Evolutionary conservation across 164 flowering plant species (phyloP).

Genomic region (Kalanchoe fedtschenkoi): DNA sequence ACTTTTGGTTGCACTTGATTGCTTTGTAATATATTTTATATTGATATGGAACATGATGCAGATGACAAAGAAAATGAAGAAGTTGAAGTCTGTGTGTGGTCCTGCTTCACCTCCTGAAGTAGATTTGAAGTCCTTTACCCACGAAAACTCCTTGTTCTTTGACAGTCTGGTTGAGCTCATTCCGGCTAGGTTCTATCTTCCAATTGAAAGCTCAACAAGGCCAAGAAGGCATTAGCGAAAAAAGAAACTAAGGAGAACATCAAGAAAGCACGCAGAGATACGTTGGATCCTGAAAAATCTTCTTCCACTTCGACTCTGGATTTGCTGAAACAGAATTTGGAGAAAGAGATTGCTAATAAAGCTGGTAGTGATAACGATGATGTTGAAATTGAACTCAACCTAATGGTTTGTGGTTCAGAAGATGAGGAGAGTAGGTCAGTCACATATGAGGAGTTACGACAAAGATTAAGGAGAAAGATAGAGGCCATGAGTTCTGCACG

Average conservation of each 20-base stretch:
- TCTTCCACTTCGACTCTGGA: slow-evolving; percentile 49
- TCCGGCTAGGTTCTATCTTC: slow-evolving; percentile 61
- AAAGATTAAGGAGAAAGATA: slow-evolving; percentile 33
- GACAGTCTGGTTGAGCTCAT: slow-evolving; percentile 57
- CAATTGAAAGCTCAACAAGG: slow-evolving; percentile 58
- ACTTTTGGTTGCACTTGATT: too few species aligned
- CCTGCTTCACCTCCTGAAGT: not conserved
- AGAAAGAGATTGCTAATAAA: slow-evolving; percentile 18
- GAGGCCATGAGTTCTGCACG: slow-evolving; percentile 42
- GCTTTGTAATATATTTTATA: not conserved
- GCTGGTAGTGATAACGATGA: slow-evolving; percentile 14
- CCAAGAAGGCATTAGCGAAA: slow-evolving; percentile 48
- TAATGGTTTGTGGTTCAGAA: slow-evolving; percentile 17
- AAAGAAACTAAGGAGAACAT: slow-evolving; percentile 54
- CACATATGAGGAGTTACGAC: slow-evolving; percentile 67
- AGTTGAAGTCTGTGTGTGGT: slow-evolving; percentile 1
- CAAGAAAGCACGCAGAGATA: slow-evolving; percentile 61
- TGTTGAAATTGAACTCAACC: slow-evolving; percentile 19
- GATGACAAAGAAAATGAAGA: slow-evolving; percentile 24
- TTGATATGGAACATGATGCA: not conserved
- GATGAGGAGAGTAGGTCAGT: slow-evolving; percentile 26
- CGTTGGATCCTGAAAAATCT: slow-evolving; percentile 70
- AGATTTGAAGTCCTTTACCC: slow-evolving; percentile 39
- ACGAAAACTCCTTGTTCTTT: slow-evolving; percentile 38
- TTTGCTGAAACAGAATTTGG: slow-evolving; percentile 41